phyloP scores from a whole-genome alignment of 495 filamentous ascomycete genomes.

The Clavariopsis aquatica region DNA sequence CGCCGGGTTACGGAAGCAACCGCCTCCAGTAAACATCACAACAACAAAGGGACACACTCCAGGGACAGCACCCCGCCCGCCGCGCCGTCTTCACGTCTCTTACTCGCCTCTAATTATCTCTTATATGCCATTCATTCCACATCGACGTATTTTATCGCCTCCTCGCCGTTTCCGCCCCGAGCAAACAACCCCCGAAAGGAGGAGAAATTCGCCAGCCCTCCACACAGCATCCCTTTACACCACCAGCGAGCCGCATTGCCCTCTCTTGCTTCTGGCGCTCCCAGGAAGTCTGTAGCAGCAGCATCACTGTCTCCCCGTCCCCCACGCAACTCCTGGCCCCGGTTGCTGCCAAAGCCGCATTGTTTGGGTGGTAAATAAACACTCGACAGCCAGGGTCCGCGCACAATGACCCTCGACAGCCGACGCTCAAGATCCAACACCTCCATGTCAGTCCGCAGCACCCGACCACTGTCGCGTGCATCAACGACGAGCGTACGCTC shows the following conservation, averaged over 20 bases:
- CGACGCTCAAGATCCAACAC: constrained; percentile 60
- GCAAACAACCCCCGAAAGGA: background rate
- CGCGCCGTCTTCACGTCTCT: background rate
- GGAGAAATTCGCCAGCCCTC: background rate
- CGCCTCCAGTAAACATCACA: constrained; percentile 7
- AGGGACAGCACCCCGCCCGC: background rate
- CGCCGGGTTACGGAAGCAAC: background rate
- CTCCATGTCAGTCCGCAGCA: constrained; percentile 56
- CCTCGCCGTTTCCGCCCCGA: background rate
- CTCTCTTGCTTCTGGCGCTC: background rate
- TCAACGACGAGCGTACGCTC: constrained; percentile 69
- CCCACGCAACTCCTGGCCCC: background rate
- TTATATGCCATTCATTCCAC: background rate
- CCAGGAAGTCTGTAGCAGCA: background rate
- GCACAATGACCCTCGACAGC: constrained; percentile 25
- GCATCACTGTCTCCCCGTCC: too few species aligned
- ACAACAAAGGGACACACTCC: background rate
- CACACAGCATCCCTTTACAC: background rate
- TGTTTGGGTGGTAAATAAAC: constrained; percentile 30
- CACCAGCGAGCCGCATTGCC: background rate
- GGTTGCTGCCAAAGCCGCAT: constrained; percentile 11
- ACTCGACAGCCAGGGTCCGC: background rate
- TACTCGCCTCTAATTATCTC: background rate
- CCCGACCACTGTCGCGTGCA: constrained; percentile 72
- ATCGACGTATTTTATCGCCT: constrained; percentile 3